Evolutionary conservation across 2,329 filamentous ascomycete species (phyloP), one percentile per base, ranked within the genome.

Genomic region (Paraconiothyrium sp.): DNA sequence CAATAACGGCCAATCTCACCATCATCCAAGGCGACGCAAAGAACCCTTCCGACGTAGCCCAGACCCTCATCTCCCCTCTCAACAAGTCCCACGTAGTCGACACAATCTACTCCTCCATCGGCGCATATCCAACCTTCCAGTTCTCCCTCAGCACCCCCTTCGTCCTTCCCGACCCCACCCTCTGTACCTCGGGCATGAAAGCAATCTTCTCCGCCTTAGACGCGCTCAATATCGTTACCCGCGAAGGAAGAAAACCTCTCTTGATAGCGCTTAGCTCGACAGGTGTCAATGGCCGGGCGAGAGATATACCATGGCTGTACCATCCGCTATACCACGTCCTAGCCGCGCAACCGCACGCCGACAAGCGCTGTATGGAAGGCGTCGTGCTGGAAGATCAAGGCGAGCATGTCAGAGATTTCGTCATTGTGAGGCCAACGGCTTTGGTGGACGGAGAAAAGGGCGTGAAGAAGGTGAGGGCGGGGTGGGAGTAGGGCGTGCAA

Each of bases 21-120:
- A 81, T 86, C 59, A 73, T 84, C 60, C 43, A 80, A 65, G 85
- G 85, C 63, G 78, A 83, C 66, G 80, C 81, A 30, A 80, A 79
- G 52, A 78, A 84, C 63, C 43, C 78, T 37, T 58, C 67, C 3
- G 76, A 77, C 22, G 79, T 86, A 20, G 77, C 80, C 41, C 59
- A 73, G 16, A 75, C 80, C 0, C 70, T 84, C 22, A 66, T 78
- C 20, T 67, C 72, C 1, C 63, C 69, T 0, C 39, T 30, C 6
- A 49, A 61, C 34, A 39, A 62, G 9, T 62, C 55, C n/a, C 62
- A 67, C 8, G 70, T 77, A 1, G 82, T 82, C 30, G 78, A 82
- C 63, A 73, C 77, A 9, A 81, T 87, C 58, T 64, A 85, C 50
- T 80, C 76, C 34, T 84, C 84, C 16, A 78, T 87, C 37, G 84